Percentiles rank a stretch among this genome's conserved stretches.
These are phyloP conservation scores for Prunella vulgaris DNA, from an alignment of 257 asterid species.

Conservation along the genomic window DNA sequence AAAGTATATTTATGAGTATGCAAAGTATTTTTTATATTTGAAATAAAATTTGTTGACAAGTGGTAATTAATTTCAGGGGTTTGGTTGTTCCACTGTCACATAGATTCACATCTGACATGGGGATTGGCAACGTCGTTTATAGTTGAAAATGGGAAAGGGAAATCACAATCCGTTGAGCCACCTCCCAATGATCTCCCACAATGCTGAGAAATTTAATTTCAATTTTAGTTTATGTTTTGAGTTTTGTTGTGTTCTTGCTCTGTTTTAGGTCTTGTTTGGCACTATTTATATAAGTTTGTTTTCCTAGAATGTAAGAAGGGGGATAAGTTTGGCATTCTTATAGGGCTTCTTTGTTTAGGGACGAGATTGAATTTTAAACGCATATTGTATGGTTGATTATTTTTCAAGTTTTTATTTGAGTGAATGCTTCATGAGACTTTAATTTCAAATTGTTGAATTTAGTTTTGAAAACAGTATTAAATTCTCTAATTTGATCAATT, in stretches of 20 bases:
- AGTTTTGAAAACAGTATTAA: no score
- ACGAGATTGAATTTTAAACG: background rate
- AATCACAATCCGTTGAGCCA: constrained; percentile 37
- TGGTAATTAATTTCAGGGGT: constrained; percentile 34
- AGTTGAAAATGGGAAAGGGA: constrained; percentile 57
- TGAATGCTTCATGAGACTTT: background rate
- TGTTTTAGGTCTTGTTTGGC: background rate
- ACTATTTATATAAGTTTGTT: background rate
- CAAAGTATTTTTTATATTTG: no score
- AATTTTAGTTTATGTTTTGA: no score
- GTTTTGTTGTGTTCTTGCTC: background rate
- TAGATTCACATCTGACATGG: constrained; percentile 63
- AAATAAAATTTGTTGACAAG: no score
- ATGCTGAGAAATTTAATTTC: constrained; percentile 31
- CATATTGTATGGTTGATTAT: no score
- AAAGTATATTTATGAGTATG: no score
- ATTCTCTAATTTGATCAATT: no score
- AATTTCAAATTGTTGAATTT: background rate
- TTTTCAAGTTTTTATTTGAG: background rate
- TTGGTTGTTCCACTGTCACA: constrained; percentile 71
- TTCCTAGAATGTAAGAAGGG: background rate
- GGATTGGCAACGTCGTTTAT: constrained; percentile 52
- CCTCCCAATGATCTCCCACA: constrained; percentile 62
- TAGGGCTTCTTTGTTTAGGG: background rate
- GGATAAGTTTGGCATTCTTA: background rate